Base-by-base conservation (phyloP, 2,329 filamentous ascomycete species). In the Phialophora verrucosa region DNA sequence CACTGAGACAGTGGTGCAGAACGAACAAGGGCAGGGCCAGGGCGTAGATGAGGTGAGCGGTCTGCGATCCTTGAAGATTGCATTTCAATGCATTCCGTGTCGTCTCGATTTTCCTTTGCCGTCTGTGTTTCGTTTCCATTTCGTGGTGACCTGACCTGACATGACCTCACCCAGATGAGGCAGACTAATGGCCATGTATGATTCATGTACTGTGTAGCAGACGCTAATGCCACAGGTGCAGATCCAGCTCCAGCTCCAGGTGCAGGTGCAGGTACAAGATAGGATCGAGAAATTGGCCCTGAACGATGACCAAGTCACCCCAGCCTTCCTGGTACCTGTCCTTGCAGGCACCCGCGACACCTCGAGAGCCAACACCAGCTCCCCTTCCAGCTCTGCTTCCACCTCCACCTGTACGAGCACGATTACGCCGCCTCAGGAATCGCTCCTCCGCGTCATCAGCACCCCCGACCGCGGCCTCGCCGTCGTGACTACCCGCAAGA, bases 361-460 rank as follows among this genome's bases (percentile, higher is more conserved):
- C 17, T 44, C 17, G 5, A 44, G 38, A 7, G 7, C 17, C 14
- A 8, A n/a, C 17, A 0, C 38, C 1, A 44, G 38, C 17, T 17
- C 32, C 4, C 10, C 32, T 35, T 35, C 11, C 32, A 35, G 14
- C 14, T 17, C 35, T 12, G 10, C 32, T 25, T 25, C 23, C 14
- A 38, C 35, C 35, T 38, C 35, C 3, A 17, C 35, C 35, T 42
- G 12, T 4, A 38, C 29, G 29, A 31, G 29, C 32, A 35, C 32
- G 10, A 11, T 0, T 12, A 7, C 17, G 20, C 38, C 17, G 71
- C 82, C 83, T 3, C 84, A 84, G 4, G 82, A 85, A 51, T 83
- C 82, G 29, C 78, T 66, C 10, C 55, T 88, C 20, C 82, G 88
- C 72, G 73, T 76, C 5, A 17, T 35, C 23, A 49, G 53, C 25